Base-by-base conservation (phyloP, 106 monocot species). In the Vanilla planifolia region DNA sequence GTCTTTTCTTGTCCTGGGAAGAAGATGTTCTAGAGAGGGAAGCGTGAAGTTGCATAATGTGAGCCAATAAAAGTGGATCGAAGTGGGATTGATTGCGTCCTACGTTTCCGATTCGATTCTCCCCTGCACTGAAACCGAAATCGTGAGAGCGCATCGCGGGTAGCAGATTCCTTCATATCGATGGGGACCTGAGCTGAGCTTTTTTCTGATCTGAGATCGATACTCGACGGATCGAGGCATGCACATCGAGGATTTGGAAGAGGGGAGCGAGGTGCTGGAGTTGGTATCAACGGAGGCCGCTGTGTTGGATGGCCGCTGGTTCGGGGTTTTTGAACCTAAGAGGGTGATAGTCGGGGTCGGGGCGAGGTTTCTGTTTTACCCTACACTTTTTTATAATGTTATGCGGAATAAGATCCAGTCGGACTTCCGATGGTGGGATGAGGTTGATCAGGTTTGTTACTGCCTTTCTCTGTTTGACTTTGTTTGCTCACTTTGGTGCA, bases 341-440 rank as follows among this genome's bases (percentile, higher is more conserved):
- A 73, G 74, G 55, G 71, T 60, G 59, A 68, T 58, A 26, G 70
- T 86, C 23, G 81, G 81, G 10, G 71, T 71, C n/a, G 86, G 81
- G 48, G 86, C 86, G n/a, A 48, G 86, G 71, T 51, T 72, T 19
- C 68, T 86, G 11, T 86, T 86, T 65, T 86, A 86, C 39, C 81
- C 86, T 26, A 81, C 81, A 32, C 78, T 86, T 26, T 8, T 78
- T 22, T 86, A 86, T 51, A 81, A 86, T 59, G 78, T 86, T 39
- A 32, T 75, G 5, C 55, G 81, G 50, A 81, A 86, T 43, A 74
- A 60, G 50, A 53, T 86, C 57, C 68, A 81, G 71, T 5, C 77
- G 7, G 75, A 69, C 55, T 86, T 86, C 50, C 71, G 66, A 22
- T 86, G 86, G 86, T 86, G 86, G 86, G 81, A 86, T 68, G 53